Conservation (phyloP, 2,329 filamentous ascomycete species). For the Lecanicillium sp. region DNA sequence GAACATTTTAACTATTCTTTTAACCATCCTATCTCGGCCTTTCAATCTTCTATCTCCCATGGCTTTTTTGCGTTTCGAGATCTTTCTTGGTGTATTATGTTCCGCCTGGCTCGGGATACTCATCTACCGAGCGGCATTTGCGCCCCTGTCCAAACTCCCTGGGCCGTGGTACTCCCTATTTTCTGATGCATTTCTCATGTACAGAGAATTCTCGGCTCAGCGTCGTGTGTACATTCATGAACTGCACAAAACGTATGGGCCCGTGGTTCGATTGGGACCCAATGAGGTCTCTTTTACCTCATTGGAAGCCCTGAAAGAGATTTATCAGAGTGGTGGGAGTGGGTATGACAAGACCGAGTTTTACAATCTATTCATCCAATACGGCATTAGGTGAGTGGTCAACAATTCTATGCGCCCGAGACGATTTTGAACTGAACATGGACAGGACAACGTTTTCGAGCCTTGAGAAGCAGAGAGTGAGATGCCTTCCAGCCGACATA, state of each 20-base stretch:
- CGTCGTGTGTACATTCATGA: constrained; percentile 38
- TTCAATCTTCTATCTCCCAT: neutral
- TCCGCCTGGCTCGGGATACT: neutral
- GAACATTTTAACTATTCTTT: too few species aligned
- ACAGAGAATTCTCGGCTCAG: neutral
- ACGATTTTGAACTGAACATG: constrained; percentile 6
- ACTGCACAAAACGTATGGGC: constrained; percentile 47
- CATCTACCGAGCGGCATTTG: neutral
- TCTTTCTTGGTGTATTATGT: neutral
- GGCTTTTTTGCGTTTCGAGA: neutral
- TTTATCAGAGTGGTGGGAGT: constrained; percentile 53
- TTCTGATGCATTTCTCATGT: constrained; percentile 1
- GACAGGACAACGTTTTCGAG: constrained; percentile 52
- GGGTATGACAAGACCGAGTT: constrained; percentile 60
- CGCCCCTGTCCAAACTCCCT: neutral
- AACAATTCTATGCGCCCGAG: neutral
- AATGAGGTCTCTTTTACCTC: constrained; percentile 53
- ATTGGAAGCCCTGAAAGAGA: constrained; percentile 48
- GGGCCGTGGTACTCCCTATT: constrained; percentile 1
- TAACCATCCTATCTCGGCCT: too few species aligned
- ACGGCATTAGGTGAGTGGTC: constrained; percentile 41
- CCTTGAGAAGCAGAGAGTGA: constrained; percentile 43
- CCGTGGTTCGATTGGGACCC: constrained; percentile 48
- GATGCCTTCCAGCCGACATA: constrained; percentile 12
- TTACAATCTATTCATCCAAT: constrained; percentile 52